These are phyloP conservation scores for Fusarium kyushuense DNA, from an alignment of 2,329 filamentous ascomycete genomes.

Conservation along the genomic window DNA sequence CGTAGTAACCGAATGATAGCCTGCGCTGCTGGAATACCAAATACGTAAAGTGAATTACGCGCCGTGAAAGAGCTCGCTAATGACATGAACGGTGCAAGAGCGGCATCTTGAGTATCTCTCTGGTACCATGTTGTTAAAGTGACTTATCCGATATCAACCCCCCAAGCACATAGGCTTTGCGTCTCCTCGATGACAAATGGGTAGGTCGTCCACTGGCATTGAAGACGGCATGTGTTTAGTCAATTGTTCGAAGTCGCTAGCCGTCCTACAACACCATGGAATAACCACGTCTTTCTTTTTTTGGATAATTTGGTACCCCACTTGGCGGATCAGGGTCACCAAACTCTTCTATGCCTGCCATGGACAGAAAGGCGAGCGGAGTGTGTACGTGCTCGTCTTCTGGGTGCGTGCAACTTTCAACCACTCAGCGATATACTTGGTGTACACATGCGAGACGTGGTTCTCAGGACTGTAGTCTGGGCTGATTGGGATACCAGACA, in stretches of 20 bases:
- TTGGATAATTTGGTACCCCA: constrained; percentile 12
- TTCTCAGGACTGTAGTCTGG: constrained; percentile 13
- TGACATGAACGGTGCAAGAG: constrained; percentile 13
- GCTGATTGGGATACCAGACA: constrained; percentile 7
- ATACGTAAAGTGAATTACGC: background rate
- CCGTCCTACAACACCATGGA: constrained; percentile 5
- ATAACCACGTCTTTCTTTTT: background rate
- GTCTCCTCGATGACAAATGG: constrained; percentile 5
- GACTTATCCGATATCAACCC: background rate
- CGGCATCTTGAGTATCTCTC: background rate
- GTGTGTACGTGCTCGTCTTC: background rate
- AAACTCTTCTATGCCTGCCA: constrained; percentile 8
- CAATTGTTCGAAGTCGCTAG: background rate
- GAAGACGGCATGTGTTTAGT: background rate
- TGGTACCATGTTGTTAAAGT: background rate
- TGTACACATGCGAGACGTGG: constrained; percentile 9
- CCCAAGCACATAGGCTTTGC: constrained; percentile 4
- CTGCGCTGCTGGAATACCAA: constrained; percentile 1
- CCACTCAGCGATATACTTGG: constrained; percentile 10
- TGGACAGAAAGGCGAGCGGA: constrained; percentile 11
- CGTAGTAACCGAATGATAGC: constrained; percentile 4
- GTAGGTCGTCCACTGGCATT: background rate
- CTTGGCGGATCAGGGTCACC: background rate
- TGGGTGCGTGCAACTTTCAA: background rate
- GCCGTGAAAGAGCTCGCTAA: constrained; percentile 15